Percentiles rank a stretch among this genome's conserved stretches.
phyloP scores from a whole-genome alignment of 1,284 basidiomycete genomes.

The Trichosporon inkin region DNA sequence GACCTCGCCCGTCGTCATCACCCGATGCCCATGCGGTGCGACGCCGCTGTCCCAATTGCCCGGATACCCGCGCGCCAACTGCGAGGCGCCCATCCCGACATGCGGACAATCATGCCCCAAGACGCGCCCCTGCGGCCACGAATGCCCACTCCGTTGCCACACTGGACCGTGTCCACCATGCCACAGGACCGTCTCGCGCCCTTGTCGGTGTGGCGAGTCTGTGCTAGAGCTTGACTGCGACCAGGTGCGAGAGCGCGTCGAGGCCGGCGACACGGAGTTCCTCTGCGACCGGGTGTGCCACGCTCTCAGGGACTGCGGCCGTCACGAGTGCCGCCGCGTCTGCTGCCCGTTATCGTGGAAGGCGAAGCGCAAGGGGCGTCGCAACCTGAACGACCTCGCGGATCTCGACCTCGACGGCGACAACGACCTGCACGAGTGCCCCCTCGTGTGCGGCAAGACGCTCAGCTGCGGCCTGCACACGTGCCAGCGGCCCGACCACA shows the following conservation, averaged over 20 bases:
- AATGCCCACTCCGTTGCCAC: constrained; percentile 60
- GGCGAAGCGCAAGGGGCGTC: constrained; percentile 61
- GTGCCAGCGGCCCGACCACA: constrained; percentile 74
- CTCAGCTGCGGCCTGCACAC: constrained; percentile 69
- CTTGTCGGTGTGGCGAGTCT: constrained; percentile 74
- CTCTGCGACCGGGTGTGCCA: constrained; percentile 72
- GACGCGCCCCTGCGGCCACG: constrained; percentile 63
- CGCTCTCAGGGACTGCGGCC: constrained; percentile 67
- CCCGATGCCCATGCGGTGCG: constrained; percentile 75
- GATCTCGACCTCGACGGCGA: constrained; percentile 25
- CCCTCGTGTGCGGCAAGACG: constrained; percentile 67
- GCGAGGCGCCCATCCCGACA: constrained; percentile 71
- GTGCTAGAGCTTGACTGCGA: constrained; percentile 56
- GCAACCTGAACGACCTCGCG: constrained; percentile 18
- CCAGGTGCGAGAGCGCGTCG: constrained; percentile 45
- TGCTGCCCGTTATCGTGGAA: constrained; percentile 80
- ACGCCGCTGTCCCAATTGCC: constrained; percentile 54
- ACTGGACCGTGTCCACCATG: constrained; percentile 66
- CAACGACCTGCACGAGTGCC: constrained; percentile 67
- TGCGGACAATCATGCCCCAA: constrained; percentile 68
- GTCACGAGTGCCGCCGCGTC: constrained; percentile 71
- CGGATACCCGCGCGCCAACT: constrained; percentile 56
- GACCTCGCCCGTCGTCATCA: constrained; percentile 62
- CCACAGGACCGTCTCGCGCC: constrained; percentile 60
- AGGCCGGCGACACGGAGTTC: constrained; percentile 56